phyloP scores from a whole-genome alignment of 2,329 filamentous ascomycete genomes.

The Penicillium sclerotiorum region DNA sequence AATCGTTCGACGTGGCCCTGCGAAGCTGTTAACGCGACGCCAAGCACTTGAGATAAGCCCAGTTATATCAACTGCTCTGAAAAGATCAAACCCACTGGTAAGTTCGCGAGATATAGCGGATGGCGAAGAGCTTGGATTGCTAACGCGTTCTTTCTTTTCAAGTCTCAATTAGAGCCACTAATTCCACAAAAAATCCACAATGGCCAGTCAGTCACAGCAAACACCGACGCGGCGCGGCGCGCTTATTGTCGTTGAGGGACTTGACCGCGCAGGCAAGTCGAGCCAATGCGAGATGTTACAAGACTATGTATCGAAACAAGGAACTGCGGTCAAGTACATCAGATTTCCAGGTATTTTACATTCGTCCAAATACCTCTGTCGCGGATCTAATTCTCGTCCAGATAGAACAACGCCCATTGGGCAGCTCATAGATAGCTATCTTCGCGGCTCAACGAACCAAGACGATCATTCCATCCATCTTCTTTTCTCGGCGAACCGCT shows the following conservation, averaged over 20 bases:
- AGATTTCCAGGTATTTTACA: slow-evolving; percentile 64
- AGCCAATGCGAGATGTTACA: slow-evolving; percentile 78
- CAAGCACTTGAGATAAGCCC: too few relatives aligned
- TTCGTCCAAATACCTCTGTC: neutral
- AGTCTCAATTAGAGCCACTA: neutral
- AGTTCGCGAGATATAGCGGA: too few relatives aligned
- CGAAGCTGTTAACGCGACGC: too few relatives aligned
- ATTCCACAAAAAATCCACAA: neutral
- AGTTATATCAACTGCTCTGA: too few relatives aligned
- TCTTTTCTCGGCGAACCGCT: slow-evolving; percentile 86
- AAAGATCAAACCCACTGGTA: too few relatives aligned
- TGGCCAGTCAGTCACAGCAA: slow-evolving; percentile 4
- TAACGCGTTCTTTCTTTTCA: too few relatives aligned
- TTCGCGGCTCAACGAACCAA: slow-evolving; percentile 70
- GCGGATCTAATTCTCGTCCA: slow-evolving; percentile 38
- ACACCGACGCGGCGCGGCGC: slow-evolving; percentile 57
- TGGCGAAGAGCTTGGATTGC: too few relatives aligned
- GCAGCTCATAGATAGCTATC: slow-evolving; percentile 81
- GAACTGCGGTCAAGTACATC: slow-evolving; percentile 59
- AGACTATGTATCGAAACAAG: slow-evolving; percentile 53
- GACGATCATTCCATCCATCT: slow-evolving; percentile 90
- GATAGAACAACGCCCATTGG: slow-evolving; percentile 84
- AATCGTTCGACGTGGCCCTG: too few relatives aligned
- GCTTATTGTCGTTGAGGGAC: slow-evolving; percentile 81
- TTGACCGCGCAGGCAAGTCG: slow-evolving; percentile 89